Conservation (phyloP, 2,329 filamentous ascomycete species). For the Atkinsonella texensis region DNA sequence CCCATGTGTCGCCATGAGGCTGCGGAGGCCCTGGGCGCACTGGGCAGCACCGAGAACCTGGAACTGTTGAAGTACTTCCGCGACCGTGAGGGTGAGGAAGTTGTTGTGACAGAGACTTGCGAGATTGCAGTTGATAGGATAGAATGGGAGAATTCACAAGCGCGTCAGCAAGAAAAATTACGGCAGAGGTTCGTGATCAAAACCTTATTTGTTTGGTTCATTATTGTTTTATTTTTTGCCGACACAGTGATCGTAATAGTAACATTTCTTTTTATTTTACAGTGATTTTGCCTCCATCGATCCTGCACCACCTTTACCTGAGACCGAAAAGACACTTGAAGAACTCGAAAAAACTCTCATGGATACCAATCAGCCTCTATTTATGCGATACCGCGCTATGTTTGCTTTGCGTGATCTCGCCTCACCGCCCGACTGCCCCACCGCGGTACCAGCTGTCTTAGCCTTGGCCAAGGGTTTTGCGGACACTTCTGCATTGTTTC, state of each 20-base stretch:
- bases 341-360: constrained; percentile 68
- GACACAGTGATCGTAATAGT: not conserved
- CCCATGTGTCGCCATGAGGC: constrained; percentile 94
- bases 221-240: not conserved
- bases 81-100: constrained; percentile 63
- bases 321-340: constrained; percentile 56
- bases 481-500: constrained; percentile 84
- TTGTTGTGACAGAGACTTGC: constrained; percentile 86
- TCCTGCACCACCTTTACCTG: constrained; percentile 77
- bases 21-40: constrained; percentile 82
- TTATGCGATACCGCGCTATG: constrained; percentile 94
- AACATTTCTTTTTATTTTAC: not conserved
- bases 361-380: constrained; percentile 67
- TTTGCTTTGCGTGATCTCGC: constrained; percentile 92
- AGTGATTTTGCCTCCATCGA: constrained; percentile 96
- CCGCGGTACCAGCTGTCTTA: constrained; percentile 74
- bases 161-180: constrained; percentile 61
- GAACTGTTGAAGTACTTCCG: constrained; percentile 60
- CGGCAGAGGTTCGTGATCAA: constrained; percentile 55
- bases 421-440: constrained; percentile 82
- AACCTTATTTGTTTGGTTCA: constrained; percentile 1
- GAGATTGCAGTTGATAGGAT: constrained; percentile 94
- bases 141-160: constrained; percentile 76
- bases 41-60: constrained; percentile 65
- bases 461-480: constrained; percentile 76